phyloP scores from a whole-genome alignment of 805 yeast genomes.

The Lipomyces mesembrius region DNA sequence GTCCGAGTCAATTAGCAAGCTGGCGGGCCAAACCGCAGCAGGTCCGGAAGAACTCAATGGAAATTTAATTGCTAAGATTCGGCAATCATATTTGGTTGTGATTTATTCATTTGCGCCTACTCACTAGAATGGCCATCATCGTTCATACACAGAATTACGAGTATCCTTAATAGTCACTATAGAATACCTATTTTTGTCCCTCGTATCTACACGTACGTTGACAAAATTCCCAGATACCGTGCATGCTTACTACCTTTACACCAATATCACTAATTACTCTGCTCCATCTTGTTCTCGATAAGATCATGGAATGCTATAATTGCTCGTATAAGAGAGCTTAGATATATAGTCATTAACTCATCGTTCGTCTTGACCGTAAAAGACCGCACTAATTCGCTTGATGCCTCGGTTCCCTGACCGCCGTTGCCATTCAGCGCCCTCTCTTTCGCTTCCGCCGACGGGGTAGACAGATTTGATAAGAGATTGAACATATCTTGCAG shows the following conservation, averaged over 20 bases:
- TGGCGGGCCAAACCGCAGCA: no score
- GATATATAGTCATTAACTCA: slow-evolving; percentile 90
- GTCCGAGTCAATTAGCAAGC: no score
- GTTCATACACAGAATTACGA: background rate
- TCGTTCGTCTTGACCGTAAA: slow-evolving; percentile 94
- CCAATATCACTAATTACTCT: slow-evolving; percentile 2
- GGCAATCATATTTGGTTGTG: background rate
- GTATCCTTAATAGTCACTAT: background rate
- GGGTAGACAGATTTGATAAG: slow-evolving; percentile 71
- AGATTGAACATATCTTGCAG: slow-evolving; percentile 93
- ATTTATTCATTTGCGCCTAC: background rate
- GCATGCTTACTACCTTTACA: background rate
- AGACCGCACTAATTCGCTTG: slow-evolving; percentile 70
- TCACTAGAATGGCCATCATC: background rate
- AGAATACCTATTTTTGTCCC: background rate
- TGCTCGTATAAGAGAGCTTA: slow-evolving; percentile 86
- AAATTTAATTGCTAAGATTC: background rate
- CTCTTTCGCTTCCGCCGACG: slow-evolving; percentile 38
- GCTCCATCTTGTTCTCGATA: slow-evolving; percentile 89
- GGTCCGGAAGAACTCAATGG: no score
- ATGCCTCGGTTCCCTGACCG: slow-evolving; percentile 40
- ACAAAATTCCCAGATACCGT: background rate
- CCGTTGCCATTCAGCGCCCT: slow-evolving; percentile 11
- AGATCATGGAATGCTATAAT: slow-evolving; percentile 95
- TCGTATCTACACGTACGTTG: background rate